Base-by-base conservation (phyloP, 202 grass and related monocot genomes). In the Alloteropsis angusta region DNA sequence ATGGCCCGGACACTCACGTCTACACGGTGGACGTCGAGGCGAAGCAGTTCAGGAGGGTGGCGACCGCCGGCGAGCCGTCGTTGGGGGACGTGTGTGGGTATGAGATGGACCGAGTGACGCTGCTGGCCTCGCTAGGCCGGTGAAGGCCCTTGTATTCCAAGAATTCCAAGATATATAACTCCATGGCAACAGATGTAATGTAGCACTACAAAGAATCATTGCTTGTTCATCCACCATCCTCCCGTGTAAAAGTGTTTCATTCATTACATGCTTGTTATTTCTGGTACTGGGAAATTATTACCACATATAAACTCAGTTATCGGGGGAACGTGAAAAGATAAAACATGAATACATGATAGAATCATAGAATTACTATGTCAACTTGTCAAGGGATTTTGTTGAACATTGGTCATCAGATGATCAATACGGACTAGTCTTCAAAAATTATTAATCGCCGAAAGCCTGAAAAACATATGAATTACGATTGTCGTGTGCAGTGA, bases 61-160 rank as follows among this genome's bases (percentile, higher is more conserved):
- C 42, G 1, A 38, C 71, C 0, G 19, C n/a, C 28, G 18, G 30
- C 25, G 18, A 56, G 11, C 1, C 13, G 17, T 26, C 9, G n/a
- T 19, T 48, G 19, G 30, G 42, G 50, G 72, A 83, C 28, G 54
- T 83, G 1, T 77, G 72, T 30, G 81, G 81, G 28, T 83, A 60
- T 63, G 81, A 77, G 72, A 83, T 77, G 81, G 81, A 60, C 53
- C 28, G n/a, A 1, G 72, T 60, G 4, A 36, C 53, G 21, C 55
- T 83, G 32, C 53, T 77, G 9, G 63, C 81, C 32, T 65, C 36
- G 63, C 81, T 77, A 7, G 38, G 7, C 15, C 22, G 53, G 53
- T 75, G 53, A 60, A 42, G 36, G 6, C 17, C 2, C 45, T 18
- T 21, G 62, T n/a, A 12, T 30, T 30, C n/a, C n/a, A n/a, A 3